These are phyloP conservation scores for Erodium chrysanthum DNA, from an alignment of 441 rosid species.

Conservation along the genomic window DNA sequence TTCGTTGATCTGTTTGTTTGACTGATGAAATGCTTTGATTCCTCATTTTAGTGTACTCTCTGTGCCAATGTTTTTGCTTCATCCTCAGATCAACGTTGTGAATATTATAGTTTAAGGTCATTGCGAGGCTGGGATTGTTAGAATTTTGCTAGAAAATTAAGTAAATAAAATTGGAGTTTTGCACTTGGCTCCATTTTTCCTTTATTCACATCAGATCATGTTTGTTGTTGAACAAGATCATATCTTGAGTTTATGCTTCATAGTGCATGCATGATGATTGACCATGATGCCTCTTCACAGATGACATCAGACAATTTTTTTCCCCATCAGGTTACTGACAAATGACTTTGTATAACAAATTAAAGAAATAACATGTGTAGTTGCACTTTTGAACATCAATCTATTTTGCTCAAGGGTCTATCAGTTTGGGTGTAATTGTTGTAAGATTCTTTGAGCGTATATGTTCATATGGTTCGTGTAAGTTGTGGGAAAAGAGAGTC, in stretches of 20 bases:
- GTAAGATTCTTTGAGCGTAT: no score
- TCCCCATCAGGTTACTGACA: no score
- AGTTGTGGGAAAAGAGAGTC: not conserved
- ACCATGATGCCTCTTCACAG: not conserved
- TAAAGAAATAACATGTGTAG: not conserved
- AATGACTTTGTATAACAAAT: no score
- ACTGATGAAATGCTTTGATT: not conserved
- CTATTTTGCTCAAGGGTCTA: not conserved
- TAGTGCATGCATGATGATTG: not conserved
- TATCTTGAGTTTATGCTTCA: not conserved
- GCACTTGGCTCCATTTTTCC: not conserved
- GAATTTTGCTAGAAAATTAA: not conserved
- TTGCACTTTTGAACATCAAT: not conserved
- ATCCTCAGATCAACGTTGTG: no score
- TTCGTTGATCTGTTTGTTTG: not conserved
- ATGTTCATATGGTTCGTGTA: not conserved
- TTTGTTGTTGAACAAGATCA: not conserved
- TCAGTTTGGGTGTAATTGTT: no score
- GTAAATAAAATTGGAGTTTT: not conserved
- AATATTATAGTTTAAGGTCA: not conserved
- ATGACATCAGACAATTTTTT: no score
- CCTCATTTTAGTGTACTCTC: no score
- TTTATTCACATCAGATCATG: not conserved
- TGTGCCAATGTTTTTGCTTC: no score
- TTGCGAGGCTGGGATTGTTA: not conserved